These are phyloP conservation scores for Firmiana major DNA, from an alignment of 345 rosid species.

Conservation along the genomic window DNA sequence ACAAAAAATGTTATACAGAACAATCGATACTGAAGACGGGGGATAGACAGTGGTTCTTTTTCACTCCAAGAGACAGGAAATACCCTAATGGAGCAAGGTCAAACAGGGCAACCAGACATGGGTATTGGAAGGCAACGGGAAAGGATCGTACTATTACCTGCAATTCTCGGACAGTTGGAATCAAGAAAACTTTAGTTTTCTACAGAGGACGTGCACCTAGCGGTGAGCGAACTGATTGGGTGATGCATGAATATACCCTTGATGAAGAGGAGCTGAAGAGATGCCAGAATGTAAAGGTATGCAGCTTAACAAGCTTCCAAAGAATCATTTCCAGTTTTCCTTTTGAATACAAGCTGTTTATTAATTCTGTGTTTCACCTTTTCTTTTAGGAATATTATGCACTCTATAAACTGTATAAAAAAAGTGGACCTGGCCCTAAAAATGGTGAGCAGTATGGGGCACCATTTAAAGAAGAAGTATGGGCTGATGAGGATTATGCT, in stretches of 20 bases:
- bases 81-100: conserved; percentile 91
- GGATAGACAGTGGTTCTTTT: conserved; percentile 93
- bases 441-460: conserved; percentile 98
- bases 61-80: conserved; percentile 77
- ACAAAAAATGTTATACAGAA: conserved; percentile 26
- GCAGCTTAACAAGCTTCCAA: neutral
- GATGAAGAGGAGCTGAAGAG: conserved; percentile 73
- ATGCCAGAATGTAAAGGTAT: conserved; percentile 64
- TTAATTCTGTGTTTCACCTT: neutral
- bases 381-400: conserved; percentile 56
- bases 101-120: conserved; percentile 65
- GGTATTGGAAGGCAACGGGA: conserved; percentile 95
- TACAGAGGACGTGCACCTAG: conserved; percentile 78
- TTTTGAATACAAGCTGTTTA: neutral
- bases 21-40: conserved; percentile 65
- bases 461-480: conserved; percentile 82
- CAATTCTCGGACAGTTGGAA: conserved; percentile 57
- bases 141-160: conserved; percentile 60
- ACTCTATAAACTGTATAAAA: conserved; percentile 76
- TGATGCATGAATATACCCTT: conserved; percentile 87
- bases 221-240: conserved; percentile 91
- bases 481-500: conserved; percentile 55
- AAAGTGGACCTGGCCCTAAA: conserved; percentile 96
- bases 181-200: conserved; percentile 84
- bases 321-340: neutral